Percentiles rank a stretch among this genome's conserved stretches.
Conservation (phyloP, 2,329 filamentous ascomycete genomes). For the Aureobasidium vineae region DNA sequence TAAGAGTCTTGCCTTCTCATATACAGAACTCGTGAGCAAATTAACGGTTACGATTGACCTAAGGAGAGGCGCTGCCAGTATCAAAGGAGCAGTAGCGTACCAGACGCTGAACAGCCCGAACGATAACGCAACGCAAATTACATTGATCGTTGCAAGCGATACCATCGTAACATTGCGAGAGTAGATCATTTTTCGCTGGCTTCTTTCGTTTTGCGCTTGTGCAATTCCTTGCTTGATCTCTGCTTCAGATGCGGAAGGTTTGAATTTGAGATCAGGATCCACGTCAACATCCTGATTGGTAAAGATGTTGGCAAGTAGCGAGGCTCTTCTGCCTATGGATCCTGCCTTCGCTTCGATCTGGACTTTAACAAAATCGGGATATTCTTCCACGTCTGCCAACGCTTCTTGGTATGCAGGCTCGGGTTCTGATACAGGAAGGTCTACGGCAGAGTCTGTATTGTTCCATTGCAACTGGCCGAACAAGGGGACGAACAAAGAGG, state of each 20-base stretch:
- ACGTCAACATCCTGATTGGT: conserved; percentile 22
- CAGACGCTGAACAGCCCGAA: conserved; percentile 18
- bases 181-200: conserved; percentile 18
- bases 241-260: conserved; percentile 9
- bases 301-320: conserved; percentile 23
- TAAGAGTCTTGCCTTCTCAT: conserved; percentile 38
- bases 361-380: conserved; percentile 24
- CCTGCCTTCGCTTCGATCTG: conserved; percentile 5
- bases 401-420: conserved; percentile 19
- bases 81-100: conserved; percentile 16
- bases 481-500: not conserved
- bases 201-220: conserved; percentile 8
- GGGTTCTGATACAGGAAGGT: conserved; percentile 3
- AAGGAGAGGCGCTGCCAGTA: conserved; percentile 31
- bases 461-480: conserved; percentile 21
- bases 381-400: conserved; percentile 14
- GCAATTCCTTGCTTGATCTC: conserved; percentile 20
- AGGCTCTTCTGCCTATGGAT: conserved; percentile 9
- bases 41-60: conserved; percentile 50
- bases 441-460: not conserved
- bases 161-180: conserved; percentile 5
- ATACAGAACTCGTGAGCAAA: conserved; percentile 32
- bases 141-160: not conserved
- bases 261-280: conserved; percentile 21
- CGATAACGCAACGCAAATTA: not conserved